Evolutionary conservation across 2,329 filamentous ascomycete species (phyloP).

Genomic region (Dothideomycetidae sp.): DNA sequence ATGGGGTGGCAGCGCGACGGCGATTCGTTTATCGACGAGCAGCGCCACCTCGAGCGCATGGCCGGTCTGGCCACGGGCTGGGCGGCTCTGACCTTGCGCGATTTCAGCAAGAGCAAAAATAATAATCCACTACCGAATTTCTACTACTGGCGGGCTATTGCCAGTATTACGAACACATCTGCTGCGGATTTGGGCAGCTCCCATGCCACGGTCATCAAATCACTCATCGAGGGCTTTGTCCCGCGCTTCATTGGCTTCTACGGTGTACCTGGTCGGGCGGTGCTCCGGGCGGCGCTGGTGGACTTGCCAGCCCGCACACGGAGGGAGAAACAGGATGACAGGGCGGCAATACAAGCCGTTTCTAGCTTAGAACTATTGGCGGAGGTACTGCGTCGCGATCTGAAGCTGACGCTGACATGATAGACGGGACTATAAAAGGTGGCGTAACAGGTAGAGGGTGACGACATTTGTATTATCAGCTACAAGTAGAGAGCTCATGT

Average conservation of each 20-base stretch:
- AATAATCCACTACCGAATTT: conserved; percentile 61
- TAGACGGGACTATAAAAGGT: conserved; percentile 7
- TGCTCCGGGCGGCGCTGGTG: conserved; percentile 56
- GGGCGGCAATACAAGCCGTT: conserved; percentile 6
- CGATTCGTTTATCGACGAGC: conserved; percentile 45
- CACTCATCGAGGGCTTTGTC: conserved; percentile 48
- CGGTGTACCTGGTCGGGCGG: conserved; percentile 58
- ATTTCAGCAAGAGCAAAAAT: conserved; percentile 57
- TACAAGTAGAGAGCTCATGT: too few species aligned
- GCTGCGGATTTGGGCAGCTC: conserved; percentile 34
- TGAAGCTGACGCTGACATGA: conserved; percentile 12
- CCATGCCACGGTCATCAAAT: conserved; percentile 37
- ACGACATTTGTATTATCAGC: too few species aligned
- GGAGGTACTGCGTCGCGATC: conserved; percentile 12
- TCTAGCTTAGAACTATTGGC: conserved; percentile 11
- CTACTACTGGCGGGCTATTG: conserved; percentile 70
- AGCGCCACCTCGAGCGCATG: conserved; percentile 70
- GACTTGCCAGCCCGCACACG: conserved; percentile 44
- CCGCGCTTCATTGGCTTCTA: conserved; percentile 68
- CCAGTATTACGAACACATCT: conserved; percentile 63
- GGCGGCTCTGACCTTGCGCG: conserved; percentile 66
- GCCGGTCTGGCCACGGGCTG: conserved; percentile 72
- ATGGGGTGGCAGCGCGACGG: conserved; percentile 55
- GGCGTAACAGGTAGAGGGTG: too few species aligned
- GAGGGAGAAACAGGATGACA: conserved; percentile 5